These are phyloP conservation scores for Funneliformis caledonium DNA, from an alignment of 371 early-diverging fungal species.

Conservation along the genomic window DNA sequence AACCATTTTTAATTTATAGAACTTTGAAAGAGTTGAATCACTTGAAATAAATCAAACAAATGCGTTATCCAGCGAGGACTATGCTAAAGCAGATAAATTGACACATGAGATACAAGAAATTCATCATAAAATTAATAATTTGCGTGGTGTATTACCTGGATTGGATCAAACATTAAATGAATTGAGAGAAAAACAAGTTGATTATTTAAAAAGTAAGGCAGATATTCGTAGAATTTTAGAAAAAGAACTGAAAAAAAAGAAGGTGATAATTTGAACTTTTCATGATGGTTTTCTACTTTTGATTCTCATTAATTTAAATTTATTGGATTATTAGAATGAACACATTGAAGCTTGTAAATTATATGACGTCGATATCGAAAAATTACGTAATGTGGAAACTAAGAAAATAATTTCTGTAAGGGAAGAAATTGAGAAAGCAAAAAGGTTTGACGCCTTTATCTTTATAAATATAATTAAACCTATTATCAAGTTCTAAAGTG, in stretches of 20 bases:
- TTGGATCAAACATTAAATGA: slow-evolving; percentile 22
- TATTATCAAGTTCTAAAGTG: not conserved
- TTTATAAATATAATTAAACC: not conserved
- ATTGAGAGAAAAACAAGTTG: slow-evolving; percentile 18
- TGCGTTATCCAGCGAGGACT: slow-evolving; percentile 16
- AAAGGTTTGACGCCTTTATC: not conserved
- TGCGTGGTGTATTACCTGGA: not conserved
- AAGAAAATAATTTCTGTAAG: not conserved
- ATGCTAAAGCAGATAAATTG: slow-evolving; percentile 19
- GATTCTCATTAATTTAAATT: not conserved
- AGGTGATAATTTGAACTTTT: not conserved
- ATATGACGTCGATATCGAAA: slow-evolving; percentile 20
- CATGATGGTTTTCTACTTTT: not conserved
- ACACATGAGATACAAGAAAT: slow-evolving; percentile 30
- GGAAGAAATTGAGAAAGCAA: slow-evolving; percentile 27
- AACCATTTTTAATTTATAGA: not conserved
- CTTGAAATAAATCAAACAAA: slow-evolving; percentile 19
- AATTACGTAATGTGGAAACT: not conserved
- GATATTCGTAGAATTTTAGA: slow-evolving; percentile 14
- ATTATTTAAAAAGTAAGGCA: slow-evolving; percentile 5
- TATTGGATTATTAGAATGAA: not conserved
- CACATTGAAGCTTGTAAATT: not conserved
- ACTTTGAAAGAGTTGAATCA: slow-evolving; percentile 10
- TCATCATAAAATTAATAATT: slow-evolving; percentile 16
- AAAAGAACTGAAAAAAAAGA: not conserved